These are phyloP conservation scores for Kodamaea fukazawae DNA, from an alignment of 805 yeast genomes.

Conservation along the genomic window DNA sequence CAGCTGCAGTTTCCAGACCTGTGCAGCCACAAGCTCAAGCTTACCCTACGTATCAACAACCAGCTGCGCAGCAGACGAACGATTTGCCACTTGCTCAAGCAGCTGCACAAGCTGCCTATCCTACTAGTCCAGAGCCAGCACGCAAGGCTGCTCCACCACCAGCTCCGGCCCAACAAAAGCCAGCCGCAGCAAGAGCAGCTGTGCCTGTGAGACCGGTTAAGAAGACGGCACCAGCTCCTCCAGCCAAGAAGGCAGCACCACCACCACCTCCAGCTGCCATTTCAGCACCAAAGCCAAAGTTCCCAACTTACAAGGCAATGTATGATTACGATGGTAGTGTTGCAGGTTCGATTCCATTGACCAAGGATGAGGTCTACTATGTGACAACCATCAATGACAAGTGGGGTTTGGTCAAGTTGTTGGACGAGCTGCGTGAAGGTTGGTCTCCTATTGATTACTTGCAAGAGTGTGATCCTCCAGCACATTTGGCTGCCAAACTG, in stretches of 20 bases:
- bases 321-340: conserved; percentile 90
- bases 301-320: conserved; percentile 79
- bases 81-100: conserved; percentile 8
- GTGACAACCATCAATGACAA: conserved; percentile 78
- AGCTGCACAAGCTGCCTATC: conserved; percentile 6
- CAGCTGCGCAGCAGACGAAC: conserved; percentile 18
- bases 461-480: conserved; percentile 53
- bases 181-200: conserved; percentile 16
- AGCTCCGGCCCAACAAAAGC: conserved; percentile 15
- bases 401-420: conserved; percentile 86
- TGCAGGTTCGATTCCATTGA: conserved; percentile 72
- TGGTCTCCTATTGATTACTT: conserved; percentile 98
- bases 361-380: conserved; percentile 71
- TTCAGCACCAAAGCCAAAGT: conserved; percentile 51
- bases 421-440: conserved; percentile 79
- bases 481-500: conserved; percentile 13
- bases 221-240: conserved; percentile 61
- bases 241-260: conserved; percentile 43
- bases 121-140: conserved; percentile 6
- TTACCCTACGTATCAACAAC: conserved; percentile 24
- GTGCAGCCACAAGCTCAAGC: conserved; percentile 14
- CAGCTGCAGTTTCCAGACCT: conserved; percentile 19
- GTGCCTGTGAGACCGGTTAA: conserved; percentile 27
- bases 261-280: conserved; percentile 64
- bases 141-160: conserved; percentile 15